Conservation (phyloP, 257 asterid genomes). For the Fraxinus excelsior region DNA sequence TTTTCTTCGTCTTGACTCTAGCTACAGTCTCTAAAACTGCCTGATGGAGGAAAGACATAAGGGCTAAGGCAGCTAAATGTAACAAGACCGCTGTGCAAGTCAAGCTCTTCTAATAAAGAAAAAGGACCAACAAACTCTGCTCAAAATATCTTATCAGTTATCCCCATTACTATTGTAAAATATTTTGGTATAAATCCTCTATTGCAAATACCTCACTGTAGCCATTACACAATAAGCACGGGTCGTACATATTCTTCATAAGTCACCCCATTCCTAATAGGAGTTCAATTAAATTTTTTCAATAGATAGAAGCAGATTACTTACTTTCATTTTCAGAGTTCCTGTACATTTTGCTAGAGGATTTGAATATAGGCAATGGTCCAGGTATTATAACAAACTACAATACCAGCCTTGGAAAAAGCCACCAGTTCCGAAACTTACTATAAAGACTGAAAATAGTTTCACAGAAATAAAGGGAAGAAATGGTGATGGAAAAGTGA, state of each 20-base stretch:
- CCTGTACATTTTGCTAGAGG: constrained; percentile 18
- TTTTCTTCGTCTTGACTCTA: constrained; percentile 94
- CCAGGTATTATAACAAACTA: background rate
- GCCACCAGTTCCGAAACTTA: background rate
- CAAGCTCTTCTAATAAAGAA: background rate
- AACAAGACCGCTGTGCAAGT: constrained; percentile 3
- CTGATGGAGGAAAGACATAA: constrained; percentile 44
- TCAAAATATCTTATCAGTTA: background rate
- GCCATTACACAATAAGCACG: background rate
- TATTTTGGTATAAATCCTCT: background rate
- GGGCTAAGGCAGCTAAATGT: constrained; percentile 25
- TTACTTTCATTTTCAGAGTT: constrained; percentile 19
- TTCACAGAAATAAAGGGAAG: background rate
- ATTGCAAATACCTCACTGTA: background rate
- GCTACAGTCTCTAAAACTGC: constrained; percentile 99
- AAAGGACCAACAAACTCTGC: background rate
- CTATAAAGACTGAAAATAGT: background rate
- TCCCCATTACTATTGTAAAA: background rate
- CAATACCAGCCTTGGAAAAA: background rate
- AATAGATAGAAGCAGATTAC: background rate
- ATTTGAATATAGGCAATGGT: background rate
- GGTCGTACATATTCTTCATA: background rate
- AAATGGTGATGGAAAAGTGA: background rate
- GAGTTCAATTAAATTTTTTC: background rate
- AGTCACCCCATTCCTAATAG: background rate